Evolutionary conservation across 495 filamentous ascomycete species (phyloP).

Genomic region (Astrothelium subdiscretum): DNA sequence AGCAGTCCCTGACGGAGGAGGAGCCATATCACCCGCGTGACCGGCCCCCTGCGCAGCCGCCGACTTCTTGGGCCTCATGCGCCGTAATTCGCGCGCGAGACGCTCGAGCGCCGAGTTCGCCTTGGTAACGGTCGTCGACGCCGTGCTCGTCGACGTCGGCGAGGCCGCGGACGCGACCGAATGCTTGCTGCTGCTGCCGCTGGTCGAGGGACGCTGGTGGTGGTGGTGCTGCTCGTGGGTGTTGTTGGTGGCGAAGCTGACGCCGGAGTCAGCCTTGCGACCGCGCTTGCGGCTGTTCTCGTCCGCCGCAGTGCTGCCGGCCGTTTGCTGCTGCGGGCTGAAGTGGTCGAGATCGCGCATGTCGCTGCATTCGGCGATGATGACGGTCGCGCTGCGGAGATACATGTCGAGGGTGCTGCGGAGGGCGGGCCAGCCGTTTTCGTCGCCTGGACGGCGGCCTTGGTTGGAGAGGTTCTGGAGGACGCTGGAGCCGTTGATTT

Average conservation of each 20-base stretch:
- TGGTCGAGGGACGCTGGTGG: slow-evolving; percentile 24
- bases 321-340: too few species aligned
- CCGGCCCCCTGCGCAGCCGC: slow-evolving; percentile 5
- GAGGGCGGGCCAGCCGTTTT: slow-evolving; percentile 46
- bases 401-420: slow-evolving; percentile 49
- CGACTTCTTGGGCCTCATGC: slow-evolving; percentile 22
- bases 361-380: slow-evolving; percentile 48
- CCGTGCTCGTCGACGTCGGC: slow-evolving; percentile 9
- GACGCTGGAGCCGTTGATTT: slow-evolving; percentile 44
- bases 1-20: too few species aligned
- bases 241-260: slow-evolving; percentile 41
- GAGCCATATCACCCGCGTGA: background rate
- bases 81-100: slow-evolving; percentile 46
- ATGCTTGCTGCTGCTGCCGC: slow-evolving; percentile 21
- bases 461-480: slow-evolving; percentile 45
- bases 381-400: slow-evolving; percentile 44
- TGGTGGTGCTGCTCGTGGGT: too few species aligned
- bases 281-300: background rate
- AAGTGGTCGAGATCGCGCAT: slow-evolving; percentile 39
- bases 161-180: background rate
- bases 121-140: slow-evolving; percentile 12
- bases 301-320: slow-evolving; percentile 12
- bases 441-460: slow-evolving; percentile 38
- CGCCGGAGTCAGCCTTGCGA: slow-evolving; percentile 53
- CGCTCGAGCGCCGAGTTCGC: slow-evolving; percentile 45